These are phyloP conservation scores for Cryphonectria carpinicola DNA, from an alignment of 2,329 filamentous ascomycete species.

Conservation along the genomic window DNA sequence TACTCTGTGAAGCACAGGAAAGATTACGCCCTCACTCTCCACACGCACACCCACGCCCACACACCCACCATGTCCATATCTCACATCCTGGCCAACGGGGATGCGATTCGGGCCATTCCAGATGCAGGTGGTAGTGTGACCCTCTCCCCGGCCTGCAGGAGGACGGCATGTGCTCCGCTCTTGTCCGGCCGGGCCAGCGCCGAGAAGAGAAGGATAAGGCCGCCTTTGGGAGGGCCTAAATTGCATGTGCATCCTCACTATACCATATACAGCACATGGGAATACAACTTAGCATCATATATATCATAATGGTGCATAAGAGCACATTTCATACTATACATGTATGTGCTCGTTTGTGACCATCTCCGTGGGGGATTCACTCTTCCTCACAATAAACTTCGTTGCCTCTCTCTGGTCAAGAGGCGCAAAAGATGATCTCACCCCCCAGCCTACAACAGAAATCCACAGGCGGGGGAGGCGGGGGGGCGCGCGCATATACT, in stretches of 20 bases:
- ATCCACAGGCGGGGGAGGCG: too few relatives aligned
- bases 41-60: too few relatives aligned
- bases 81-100: neutral
- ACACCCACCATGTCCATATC: neutral
- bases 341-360: neutral
- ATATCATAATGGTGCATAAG: neutral
- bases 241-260: neutral
- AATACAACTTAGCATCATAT: neutral
- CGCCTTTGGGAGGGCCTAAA: neutral
- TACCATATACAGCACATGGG: neutral
- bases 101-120: neutral
- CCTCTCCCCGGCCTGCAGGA: slow-evolving; percentile 7
- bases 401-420: neutral
- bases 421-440: neutral
- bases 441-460: too few relatives aligned
- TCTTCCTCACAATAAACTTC: neutral
- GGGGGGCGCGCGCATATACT: too few relatives aligned
- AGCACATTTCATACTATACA: neutral
- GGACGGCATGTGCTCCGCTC: slow-evolving; percentile 2
- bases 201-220: slow-evolving; percentile 6
- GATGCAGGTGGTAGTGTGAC: slow-evolving; percentile 5
- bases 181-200: slow-evolving; percentile 6
- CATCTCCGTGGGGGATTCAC: neutral
- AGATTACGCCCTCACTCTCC: neutral
- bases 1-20: neutral